Conservation (phyloP, 257 asterid genomes). For the Lycium barbarum region DNA sequence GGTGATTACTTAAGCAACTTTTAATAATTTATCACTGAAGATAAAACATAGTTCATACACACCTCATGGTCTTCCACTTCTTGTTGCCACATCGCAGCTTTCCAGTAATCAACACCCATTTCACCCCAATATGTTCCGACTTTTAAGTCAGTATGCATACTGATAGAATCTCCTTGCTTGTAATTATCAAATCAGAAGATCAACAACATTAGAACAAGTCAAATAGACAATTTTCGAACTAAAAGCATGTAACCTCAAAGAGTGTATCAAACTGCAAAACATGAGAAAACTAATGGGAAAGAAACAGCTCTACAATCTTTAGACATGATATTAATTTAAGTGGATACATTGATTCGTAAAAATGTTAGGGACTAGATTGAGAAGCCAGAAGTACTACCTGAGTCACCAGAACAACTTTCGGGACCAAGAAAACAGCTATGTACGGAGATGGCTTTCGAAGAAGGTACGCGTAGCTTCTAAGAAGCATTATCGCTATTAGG, state of each 20-base stretch:
- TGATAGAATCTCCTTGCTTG: conserved; percentile 71
- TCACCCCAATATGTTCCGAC: conserved; percentile 82
- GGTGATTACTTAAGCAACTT: conserved; percentile 12
- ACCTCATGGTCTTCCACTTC: conserved; percentile 61
- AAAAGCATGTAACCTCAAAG: neutral
- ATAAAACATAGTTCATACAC: conserved; percentile 39
- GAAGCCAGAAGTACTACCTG: conserved; percentile 49
- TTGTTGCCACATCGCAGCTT: conserved; percentile 60
- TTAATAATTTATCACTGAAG: neutral
- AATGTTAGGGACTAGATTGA: neutral
- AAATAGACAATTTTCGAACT: neutral
- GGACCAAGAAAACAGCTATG: conserved; percentile 83
- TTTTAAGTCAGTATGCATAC: conserved; percentile 66
- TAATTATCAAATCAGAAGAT: conserved; percentile 24
- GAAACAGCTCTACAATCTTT: neutral
- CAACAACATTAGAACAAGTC: neutral
- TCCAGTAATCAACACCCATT: conserved; percentile 80
- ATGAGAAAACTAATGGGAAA: neutral
- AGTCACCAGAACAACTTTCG: conserved; percentile 71
- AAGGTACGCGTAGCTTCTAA: conserved; percentile 62
- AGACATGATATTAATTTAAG: neutral
- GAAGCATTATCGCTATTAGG: conserved; percentile 81
- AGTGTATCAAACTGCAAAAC: neutral
- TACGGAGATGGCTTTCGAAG: conserved; percentile 66
- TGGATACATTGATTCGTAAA: neutral